phyloP scores from a whole-genome alignment of 345 rosid species.

The Gossypium bickii region DNA sequence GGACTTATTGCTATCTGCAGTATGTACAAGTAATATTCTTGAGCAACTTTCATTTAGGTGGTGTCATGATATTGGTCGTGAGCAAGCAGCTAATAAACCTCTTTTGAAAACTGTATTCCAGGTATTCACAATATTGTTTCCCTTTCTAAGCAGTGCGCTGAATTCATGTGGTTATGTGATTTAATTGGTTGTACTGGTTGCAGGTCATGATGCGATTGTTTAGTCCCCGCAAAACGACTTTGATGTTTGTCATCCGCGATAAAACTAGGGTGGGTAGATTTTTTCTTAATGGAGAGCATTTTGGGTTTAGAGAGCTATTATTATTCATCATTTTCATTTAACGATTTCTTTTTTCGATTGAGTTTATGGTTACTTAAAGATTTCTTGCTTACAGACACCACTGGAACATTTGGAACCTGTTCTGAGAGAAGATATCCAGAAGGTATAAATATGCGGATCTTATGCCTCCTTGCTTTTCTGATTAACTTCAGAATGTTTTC shows the following conservation, averaged over 20 bases:
- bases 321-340: neutral
- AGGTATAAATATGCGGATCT: conserved; percentile 42
- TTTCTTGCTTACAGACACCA: conserved; percentile 66
- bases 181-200: conserved; percentile 20
- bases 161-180: conserved; percentile 13
- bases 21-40: conserved; percentile 13
- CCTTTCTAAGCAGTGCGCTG: conserved; percentile 15
- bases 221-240: conserved; percentile 97
- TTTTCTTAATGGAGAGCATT: neutral
- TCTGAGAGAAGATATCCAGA: conserved; percentile 93
- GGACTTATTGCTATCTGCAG: neutral
- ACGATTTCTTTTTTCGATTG: neutral
- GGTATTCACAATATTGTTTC: conserved; percentile 35
- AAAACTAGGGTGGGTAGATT: conserved; percentile 72
- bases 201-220: conserved; percentile 99
- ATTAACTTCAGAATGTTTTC: conserved; percentile 15
- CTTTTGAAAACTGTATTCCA: conserved; percentile 97
- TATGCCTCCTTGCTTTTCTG: conserved; percentile 8
- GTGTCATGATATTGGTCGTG: conserved; percentile 99
- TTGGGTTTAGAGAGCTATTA: conserved; percentile 1
- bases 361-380: conserved; percentile 6
- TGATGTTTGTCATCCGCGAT: conserved; percentile 98
- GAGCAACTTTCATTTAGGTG: conserved; percentile 55
- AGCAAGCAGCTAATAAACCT: conserved; percentile 99
- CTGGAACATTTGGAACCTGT: conserved; percentile 91